Evolutionary conservation across 495 filamentous ascomycete genomes (phyloP).

Genomic region (Aspergillus indologenus): DNA sequence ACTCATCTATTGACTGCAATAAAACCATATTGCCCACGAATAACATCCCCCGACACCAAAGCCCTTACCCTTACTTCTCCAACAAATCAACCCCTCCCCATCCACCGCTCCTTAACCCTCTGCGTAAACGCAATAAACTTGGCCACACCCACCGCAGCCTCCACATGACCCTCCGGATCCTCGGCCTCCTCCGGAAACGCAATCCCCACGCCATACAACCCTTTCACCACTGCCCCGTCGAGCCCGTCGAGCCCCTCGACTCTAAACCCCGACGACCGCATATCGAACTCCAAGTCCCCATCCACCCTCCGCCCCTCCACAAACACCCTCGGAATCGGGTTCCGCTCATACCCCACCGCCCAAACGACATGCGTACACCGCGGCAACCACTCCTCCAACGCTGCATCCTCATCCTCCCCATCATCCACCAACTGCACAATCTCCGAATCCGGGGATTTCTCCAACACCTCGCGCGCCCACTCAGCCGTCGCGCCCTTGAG

Average conservation of each 20-base stretch:
- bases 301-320: neutral
- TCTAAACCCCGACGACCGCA: neutral
- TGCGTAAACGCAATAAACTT: neutral
- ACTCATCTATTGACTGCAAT: no score
- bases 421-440: neutral
- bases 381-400: neutral
- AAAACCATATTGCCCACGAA: no score
- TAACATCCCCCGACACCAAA: no score
- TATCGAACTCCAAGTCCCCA: neutral
- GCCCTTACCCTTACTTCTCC: neutral
- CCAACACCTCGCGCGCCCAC: neutral
- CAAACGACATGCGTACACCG: neutral
- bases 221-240: no score
- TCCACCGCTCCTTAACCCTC: neutral
- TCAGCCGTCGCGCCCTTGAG: neutral
- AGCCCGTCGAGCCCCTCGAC: neutral
- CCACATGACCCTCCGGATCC: neutral
- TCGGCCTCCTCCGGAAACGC: neutral
- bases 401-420: neutral
- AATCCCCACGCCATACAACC: neutral
- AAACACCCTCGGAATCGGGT: neutral
- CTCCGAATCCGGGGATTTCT: neutral
- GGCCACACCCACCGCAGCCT: neutral
- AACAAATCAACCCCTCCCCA: neutral
- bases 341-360: neutral